Conservation (phyloP, 345 rosid species). For the Citrus medica region DNA sequence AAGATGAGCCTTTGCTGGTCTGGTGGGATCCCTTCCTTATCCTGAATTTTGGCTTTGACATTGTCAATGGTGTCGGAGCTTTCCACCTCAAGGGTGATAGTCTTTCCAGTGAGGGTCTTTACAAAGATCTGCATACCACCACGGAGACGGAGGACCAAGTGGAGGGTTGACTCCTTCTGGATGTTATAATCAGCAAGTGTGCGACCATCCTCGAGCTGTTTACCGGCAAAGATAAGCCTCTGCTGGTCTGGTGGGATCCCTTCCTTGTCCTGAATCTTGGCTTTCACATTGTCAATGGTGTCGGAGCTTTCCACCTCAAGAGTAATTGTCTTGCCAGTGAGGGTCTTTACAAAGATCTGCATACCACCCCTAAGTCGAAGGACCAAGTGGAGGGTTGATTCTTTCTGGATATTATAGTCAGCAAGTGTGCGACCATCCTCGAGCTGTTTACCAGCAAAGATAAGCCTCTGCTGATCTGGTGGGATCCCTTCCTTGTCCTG, state of each 20-base stretch:
- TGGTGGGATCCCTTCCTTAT: slow-evolving; percentile 25
- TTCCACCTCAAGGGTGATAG: slow-evolving; percentile 18
- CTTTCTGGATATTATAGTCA: slow-evolving; percentile 17
- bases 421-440: slow-evolving; percentile 21
- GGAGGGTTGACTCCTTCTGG: slow-evolving; percentile 28
- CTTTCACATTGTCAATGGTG: slow-evolving; percentile 22
- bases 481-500: slow-evolving; percentile 19
- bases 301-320: slow-evolving; percentile 24
- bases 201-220: slow-evolving; percentile 27
- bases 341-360: slow-evolving; percentile 28
- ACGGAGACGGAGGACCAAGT: slow-evolving; percentile 18
- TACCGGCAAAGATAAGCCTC: slow-evolving; percentile 19
- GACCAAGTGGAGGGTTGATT: slow-evolving; percentile 20
- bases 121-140: slow-evolving; percentile 27
- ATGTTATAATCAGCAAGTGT: slow-evolving; percentile 24
- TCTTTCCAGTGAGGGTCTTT: slow-evolving; percentile 18
- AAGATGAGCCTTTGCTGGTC: slow-evolving; percentile 23
- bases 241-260: slow-evolving; percentile 28
- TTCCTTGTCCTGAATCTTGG: slow-evolving; percentile 27
- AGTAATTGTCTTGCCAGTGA: slow-evolving; percentile 22
- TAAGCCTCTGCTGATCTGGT: slow-evolving; percentile 15
- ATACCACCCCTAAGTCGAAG: slow-evolving; percentile 20
- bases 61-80: slow-evolving; percentile 22
- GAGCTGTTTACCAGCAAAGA: slow-evolving; percentile 20
- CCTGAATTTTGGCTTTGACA: slow-evolving; percentile 21